Evolutionary conservation across 176 grass and related monocot genomes (phyloP).

Genomic region (Zoysia japonica): DNA sequence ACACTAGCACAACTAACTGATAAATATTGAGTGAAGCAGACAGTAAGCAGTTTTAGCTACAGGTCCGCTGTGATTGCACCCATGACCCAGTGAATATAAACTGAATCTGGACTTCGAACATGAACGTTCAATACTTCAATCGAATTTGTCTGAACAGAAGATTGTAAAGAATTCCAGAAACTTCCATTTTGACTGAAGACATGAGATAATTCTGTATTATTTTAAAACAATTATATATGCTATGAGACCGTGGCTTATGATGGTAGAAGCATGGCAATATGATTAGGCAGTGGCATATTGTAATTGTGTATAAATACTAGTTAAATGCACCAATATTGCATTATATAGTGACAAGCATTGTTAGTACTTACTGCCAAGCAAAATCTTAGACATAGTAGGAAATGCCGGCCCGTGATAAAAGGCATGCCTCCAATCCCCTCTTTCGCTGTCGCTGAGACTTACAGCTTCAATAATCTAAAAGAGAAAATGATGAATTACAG

Average conservation of each 20-base stretch:
- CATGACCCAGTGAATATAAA: conserved; percentile 15
- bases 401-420: conserved; percentile 85
- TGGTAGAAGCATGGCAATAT: conserved; percentile 2
- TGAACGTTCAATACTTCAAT: conserved; percentile 14
- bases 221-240: not conserved
- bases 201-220: conserved; percentile 4
- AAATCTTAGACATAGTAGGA: conserved; percentile 75
- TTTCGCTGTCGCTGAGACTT: conserved; percentile 53
- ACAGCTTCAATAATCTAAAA: conserved; percentile 57
- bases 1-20: not conserved
- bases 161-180: not conserved
- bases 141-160: not conserved
- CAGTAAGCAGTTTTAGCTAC: conserved; percentile 3
- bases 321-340: not conserved
- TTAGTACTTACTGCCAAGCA: conserved; percentile 67
- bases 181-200: not conserved
- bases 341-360: not conserved
- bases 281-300: not conserved
- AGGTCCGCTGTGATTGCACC: conserved; percentile 21
- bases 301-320: conserved; percentile 19
- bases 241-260: too few species aligned
- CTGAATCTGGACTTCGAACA: not conserved
- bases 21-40: not conserved
- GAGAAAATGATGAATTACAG: conserved; percentile 22
- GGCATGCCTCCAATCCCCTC: conserved; percentile 50